Percentiles rank a stretch among this genome's conserved stretches.
Conservation (phyloP, 2,329 filamentous ascomycete species). For the Xylariaceae sp. region DNA sequence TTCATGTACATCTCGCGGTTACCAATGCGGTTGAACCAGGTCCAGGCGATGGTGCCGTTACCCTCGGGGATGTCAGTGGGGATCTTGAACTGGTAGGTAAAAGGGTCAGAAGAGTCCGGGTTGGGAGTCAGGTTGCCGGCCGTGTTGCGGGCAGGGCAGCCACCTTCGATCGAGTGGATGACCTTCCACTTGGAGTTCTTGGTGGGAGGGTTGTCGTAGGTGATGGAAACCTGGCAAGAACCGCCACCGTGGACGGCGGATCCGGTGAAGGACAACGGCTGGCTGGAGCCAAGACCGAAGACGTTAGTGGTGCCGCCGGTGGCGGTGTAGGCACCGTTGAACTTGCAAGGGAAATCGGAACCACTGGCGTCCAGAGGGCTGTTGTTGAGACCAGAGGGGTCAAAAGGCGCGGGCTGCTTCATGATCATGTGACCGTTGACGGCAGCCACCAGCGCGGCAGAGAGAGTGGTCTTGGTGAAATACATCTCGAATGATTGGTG, state of each 20-base stretch:
- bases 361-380: constrained; percentile 57
- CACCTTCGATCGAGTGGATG: constrained; percentile 80
- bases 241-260: constrained; percentile 82
- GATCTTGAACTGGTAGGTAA: constrained; percentile 63
- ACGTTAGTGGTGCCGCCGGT: constrained; percentile 47
- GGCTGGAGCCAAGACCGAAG: constrained; percentile 57
- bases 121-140: constrained; percentile 52
- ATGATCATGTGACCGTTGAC: constrained; percentile 74
- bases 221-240: constrained; percentile 83
- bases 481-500: constrained; percentile 42
- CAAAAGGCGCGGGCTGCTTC: constrained; percentile 59
- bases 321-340: constrained; percentile 41
- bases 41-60: constrained; percentile 80
- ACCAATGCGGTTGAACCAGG: constrained; percentile 89
- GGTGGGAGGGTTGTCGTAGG: constrained; percentile 66
- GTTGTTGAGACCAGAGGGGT: constrained; percentile 43
- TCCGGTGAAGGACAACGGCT: constrained; percentile 62
- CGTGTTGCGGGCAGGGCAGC: constrained; percentile 62
- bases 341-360: constrained; percentile 78
- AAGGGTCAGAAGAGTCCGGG: constrained; percentile 41
- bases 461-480: constrained; percentile 44
- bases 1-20: constrained; percentile 99
- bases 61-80: constrained; percentile 68
- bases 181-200: constrained; percentile 73
- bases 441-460: constrained; percentile 51